Percentiles rank a stretch among this genome's conserved stretches.
phyloP scores from a whole-genome alignment of 129 eudicot species.

The Heracleum sosnowskyi region DNA sequence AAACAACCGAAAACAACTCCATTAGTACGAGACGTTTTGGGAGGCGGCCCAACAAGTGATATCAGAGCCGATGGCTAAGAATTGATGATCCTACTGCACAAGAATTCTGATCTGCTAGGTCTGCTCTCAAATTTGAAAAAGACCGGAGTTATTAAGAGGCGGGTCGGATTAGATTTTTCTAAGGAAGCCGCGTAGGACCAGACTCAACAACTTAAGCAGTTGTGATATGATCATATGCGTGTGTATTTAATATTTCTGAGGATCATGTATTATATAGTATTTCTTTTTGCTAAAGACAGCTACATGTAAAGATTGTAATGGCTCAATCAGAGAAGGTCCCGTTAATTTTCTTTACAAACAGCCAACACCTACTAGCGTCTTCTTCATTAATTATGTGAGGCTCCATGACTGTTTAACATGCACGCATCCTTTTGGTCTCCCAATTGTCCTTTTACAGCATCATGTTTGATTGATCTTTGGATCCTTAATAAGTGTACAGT shows the following conservation, averaged over 20 bases:
- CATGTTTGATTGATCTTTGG: slow-evolving; percentile 17
- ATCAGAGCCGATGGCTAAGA: too few species aligned
- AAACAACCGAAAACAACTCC: too few species aligned
- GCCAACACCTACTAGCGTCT: not conserved
- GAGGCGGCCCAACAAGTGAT: too few species aligned
- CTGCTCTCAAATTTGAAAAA: not conserved
- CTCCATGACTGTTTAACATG: slow-evolving; percentile 7
- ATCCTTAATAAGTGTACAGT: slow-evolving; percentile 33
- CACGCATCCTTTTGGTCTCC: not conserved
- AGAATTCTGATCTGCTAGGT: not conserved
- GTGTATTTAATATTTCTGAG: not conserved
- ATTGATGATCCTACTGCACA: too few species aligned
- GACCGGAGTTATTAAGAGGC: not conserved
- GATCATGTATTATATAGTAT: not conserved
- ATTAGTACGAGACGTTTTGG: too few species aligned
- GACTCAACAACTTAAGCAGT: not conserved
- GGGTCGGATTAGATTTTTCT: not conserved
- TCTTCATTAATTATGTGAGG: slow-evolving; percentile 1
- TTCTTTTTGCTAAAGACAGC: not conserved
- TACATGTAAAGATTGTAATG: not conserved
- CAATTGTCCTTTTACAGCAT: not conserved
- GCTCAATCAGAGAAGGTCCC: not conserved
- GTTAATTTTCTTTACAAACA: not conserved
- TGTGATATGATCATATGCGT: not conserved
- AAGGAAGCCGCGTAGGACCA: not conserved